Conservation (phyloP, 805 yeast genomes). For the Diddensiella transvaalensis region DNA sequence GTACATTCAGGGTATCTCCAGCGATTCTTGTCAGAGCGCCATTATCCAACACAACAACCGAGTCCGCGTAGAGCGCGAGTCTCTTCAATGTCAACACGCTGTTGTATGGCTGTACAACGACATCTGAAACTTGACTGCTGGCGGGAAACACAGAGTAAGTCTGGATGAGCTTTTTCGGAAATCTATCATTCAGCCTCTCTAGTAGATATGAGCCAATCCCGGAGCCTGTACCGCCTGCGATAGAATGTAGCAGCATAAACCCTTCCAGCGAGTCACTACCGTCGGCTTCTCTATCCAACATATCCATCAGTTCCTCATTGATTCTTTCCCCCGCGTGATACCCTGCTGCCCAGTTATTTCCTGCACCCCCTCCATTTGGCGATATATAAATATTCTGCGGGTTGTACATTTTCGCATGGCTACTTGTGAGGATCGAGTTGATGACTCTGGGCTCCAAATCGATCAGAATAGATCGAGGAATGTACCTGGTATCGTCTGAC, state of each 20-base stretch:
- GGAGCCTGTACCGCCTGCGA: constrained; percentile 98
- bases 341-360: constrained; percentile 94
- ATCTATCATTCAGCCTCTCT: constrained; percentile 76
- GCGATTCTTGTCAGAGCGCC: constrained; percentile 77
- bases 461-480: constrained; percentile 81
- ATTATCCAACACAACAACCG: constrained; percentile 86
- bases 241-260: constrained; percentile 87
- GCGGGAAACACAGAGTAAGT: constrained; percentile 87
- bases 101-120: constrained; percentile 97
- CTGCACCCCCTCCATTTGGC: constrained; percentile 88
- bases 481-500: constrained; percentile 69
- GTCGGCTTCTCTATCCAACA: constrained; percentile 87
- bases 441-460: constrained; percentile 88
- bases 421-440: constrained; percentile 50
- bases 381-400: constrained; percentile 78
- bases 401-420: constrained; percentile 64
- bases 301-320: constrained; percentile 70
- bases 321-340: constrained; percentile 67
- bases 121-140: constrained; percentile 79
- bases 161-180: constrained; percentile 74
- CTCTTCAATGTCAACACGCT: constrained; percentile 78
- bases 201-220: constrained; percentile 85
- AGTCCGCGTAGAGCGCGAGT: constrained; percentile 79
- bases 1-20: constrained; percentile 51
- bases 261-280: constrained; percentile 86